These are phyloP conservation scores for Sphaerulina musiva DNA, from an alignment of 2,329 filamentous ascomycete genomes.

Conservation along the genomic window DNA sequence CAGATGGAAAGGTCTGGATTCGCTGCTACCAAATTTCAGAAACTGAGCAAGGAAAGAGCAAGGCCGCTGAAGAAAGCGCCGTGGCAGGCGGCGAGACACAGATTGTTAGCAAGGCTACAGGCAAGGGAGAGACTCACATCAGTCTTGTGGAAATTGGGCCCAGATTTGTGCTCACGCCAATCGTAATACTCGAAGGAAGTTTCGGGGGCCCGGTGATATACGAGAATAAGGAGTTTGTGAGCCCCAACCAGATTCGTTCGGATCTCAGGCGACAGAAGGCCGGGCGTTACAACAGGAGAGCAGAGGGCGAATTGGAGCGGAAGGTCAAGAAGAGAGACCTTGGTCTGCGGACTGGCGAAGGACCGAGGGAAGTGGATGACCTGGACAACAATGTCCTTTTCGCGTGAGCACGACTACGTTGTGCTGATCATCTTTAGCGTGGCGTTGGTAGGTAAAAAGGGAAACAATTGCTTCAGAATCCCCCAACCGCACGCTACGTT, in stretches of 20 bases:
- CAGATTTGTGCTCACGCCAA: conserved; percentile 85
- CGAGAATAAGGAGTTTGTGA: conserved; percentile 96
- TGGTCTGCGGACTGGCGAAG: conserved; percentile 64
- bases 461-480: neutral
- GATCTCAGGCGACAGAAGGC: conserved; percentile 74
- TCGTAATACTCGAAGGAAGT: conserved; percentile 88
- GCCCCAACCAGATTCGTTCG: conserved; percentile 81
- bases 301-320: conserved; percentile 66
- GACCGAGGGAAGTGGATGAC: conserved; percentile 57
- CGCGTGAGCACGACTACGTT: conserved; percentile 45
- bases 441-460: neutral
- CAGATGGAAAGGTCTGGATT: conserved; percentile 93
- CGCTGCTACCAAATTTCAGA: conserved; percentile 91
- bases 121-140: conserved; percentile 61
- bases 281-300: conserved; percentile 66
- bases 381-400: conserved; percentile 74
- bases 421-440: neutral
- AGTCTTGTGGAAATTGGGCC: conserved; percentile 89
- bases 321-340: conserved; percentile 68
- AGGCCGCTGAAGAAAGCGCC: conserved; percentile 33
- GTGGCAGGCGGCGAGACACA: conserved; percentile 36
- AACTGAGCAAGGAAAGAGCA: conserved; percentile 57
- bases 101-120: conserved; percentile 36
- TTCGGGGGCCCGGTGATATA: conserved; percentile 97
- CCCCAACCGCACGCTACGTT: too few relatives aligned